These are phyloP conservation scores for Rubroboletus satanas DNA, from an alignment of 768 basidiomycete genomes.

Conservation along the genomic window DNA sequence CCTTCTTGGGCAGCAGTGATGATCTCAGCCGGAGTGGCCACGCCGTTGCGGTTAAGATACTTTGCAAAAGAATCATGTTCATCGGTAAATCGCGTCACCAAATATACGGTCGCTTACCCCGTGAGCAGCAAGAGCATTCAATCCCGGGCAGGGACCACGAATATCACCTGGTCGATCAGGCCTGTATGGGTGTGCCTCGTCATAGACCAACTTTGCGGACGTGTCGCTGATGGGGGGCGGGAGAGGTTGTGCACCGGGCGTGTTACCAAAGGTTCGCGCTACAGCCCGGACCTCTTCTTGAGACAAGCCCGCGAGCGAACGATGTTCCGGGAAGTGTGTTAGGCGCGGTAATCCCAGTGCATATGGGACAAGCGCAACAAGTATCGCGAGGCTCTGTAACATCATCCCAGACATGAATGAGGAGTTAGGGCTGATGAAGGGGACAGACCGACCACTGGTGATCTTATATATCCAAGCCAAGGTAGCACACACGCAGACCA, in stretches of 20 bases:
- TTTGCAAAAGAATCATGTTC: background rate
- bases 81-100: background rate
- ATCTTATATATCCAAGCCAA: conserved; percentile 1
- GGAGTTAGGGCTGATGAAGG: background rate
- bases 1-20: conserved; percentile 25
- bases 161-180: conserved; percentile 18
- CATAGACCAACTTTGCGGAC: conserved; percentile 22
- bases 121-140: conserved; percentile 27
- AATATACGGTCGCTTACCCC: conserved; percentile 15
- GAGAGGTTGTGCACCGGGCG: conserved; percentile 21
- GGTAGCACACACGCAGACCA: background rate
- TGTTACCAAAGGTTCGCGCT: conserved; percentile 12
- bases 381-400: conserved; percentile 2
- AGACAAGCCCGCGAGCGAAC: conserved; percentile 22
- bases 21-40: conserved; percentile 22
- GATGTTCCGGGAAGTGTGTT: conserved; percentile 16
- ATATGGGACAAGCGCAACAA: conserved; percentile 5
- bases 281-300: conserved; percentile 13
- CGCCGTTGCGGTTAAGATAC: conserved; percentile 20
- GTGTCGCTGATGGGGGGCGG: conserved; percentile 24
- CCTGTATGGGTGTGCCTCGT: conserved; percentile 15
- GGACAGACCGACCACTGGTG: background rate
- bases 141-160: conserved; percentile 25
- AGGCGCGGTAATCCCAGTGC: conserved; percentile 13
- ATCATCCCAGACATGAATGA: background rate